Evolutionary conservation across 2,329 filamentous ascomycete genomes (phyloP).

Genomic region (Fonsecaea nubica): DNA sequence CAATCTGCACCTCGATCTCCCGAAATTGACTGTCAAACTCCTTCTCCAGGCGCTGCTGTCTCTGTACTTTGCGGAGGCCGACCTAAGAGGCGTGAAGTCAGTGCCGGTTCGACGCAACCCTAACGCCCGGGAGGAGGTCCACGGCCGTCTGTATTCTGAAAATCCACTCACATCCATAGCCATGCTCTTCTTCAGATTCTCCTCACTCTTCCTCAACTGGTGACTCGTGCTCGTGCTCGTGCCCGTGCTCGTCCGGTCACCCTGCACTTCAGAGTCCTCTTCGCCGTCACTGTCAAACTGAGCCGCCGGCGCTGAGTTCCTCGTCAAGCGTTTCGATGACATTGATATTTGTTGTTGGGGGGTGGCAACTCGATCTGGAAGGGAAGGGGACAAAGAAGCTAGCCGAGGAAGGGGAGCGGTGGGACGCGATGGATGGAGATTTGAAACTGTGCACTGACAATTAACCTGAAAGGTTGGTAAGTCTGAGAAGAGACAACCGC

Average conservation of each 20-base stretch:
- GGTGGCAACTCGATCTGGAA: background rate
- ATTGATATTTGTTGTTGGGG: background rate
- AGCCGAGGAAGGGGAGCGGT: no score
- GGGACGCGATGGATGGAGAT: no score
- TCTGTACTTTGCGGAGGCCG: constrained; percentile 28
- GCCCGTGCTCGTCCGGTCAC: constrained; percentile 11
- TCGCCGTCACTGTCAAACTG: background rate
- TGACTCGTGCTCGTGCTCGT: background rate
- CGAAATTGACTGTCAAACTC: constrained; percentile 26
- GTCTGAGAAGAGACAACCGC: no score
- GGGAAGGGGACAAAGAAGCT: background rate
- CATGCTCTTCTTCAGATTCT: constrained; percentile 26
- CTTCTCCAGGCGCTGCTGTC: constrained; percentile 29
- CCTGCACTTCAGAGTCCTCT: background rate
- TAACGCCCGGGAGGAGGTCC: background rate
- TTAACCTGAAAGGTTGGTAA: no score
- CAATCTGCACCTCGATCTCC: constrained; percentile 18
- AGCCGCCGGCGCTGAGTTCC: background rate
- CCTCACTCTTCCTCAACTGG: constrained; percentile 13
- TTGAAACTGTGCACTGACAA: no score
- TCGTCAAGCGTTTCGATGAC: background rate
- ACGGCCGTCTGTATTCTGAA: background rate
- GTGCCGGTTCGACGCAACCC: background rate
- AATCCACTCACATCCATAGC: constrained; percentile 30
- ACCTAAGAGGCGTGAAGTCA: constrained; percentile 3